These are phyloP conservation scores for Diplodia intermedia DNA, from an alignment of 2,329 filamentous ascomycete species.

Conservation along the genomic window DNA sequence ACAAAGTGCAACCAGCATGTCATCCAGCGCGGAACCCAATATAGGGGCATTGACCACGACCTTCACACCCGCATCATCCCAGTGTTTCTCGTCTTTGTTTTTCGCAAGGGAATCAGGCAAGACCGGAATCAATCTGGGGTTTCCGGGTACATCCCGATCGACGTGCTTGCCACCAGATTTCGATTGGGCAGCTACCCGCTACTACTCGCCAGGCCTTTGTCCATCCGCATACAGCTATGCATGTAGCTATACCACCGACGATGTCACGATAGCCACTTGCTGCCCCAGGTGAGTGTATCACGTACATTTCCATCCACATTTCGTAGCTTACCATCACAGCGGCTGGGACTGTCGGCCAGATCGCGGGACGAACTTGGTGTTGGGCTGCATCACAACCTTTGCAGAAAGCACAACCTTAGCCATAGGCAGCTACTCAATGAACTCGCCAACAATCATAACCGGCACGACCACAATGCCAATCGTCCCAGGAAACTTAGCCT, in stretches of 20 bases:
- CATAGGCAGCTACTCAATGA: no score
- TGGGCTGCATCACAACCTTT: no score
- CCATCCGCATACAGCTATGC: not conserved
- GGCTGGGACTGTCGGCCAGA: no score
- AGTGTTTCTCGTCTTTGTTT: not conserved
- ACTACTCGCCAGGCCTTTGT: not conserved
- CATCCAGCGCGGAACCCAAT: not conserved
- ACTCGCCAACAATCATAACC: no score
- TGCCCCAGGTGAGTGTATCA: not conserved
- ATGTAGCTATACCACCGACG: not conserved
- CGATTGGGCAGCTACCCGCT: not conserved
- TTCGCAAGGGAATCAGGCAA: not conserved
- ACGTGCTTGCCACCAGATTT: not conserved
- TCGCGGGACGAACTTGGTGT: no score
- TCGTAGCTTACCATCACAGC: no score
- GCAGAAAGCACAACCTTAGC: no score
- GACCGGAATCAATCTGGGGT: not conserved
- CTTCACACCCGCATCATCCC: not conserved
- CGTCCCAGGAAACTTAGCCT: not conserved
- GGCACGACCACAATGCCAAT: not conserved
- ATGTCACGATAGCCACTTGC: not conserved
- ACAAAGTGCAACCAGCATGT: not conserved
- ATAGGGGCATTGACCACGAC: not conserved
- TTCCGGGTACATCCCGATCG: not conserved
- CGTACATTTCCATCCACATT: no score